A percentile compares a stretch with the other conserved stretches of the same genome.
Conservation (phyloP, 139 green algal species). For the Tetraselmis chui region DNA sequence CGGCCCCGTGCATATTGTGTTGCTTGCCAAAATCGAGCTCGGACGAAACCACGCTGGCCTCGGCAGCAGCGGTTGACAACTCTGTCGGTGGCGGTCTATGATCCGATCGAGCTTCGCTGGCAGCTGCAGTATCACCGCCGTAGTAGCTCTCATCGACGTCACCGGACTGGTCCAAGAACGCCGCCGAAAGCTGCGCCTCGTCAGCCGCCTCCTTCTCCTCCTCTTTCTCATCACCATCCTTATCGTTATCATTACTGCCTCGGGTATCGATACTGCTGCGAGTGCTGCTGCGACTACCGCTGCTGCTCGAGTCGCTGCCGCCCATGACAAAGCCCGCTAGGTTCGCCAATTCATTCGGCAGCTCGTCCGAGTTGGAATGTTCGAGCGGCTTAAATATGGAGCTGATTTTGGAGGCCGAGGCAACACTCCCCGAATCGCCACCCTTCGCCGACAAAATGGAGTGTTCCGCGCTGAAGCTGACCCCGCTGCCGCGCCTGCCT, state of each 20-base stretch:
- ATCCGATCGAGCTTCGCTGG: too few species aligned
- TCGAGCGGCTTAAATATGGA: background rate
- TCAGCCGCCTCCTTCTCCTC: background rate
- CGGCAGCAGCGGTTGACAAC: too few species aligned
- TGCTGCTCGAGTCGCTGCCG: background rate
- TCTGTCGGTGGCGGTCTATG: too few species aligned
- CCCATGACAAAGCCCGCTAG: background rate
- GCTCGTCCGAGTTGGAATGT: background rate
- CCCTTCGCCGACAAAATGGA: background rate
- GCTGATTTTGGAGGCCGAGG: background rate
- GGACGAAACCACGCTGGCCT: background rate
- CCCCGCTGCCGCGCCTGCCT: background rate
- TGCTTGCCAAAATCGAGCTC: background rate
- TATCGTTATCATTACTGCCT: too few species aligned
- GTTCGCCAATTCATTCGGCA: background rate
- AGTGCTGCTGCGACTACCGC: too few species aligned
- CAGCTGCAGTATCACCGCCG: too few species aligned
- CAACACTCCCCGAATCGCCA: background rate
- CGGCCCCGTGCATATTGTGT: background rate
- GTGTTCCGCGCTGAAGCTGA: background rate
- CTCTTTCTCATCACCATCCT: too few species aligned
- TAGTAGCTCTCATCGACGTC: too few species aligned
- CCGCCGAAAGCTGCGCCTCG: background rate
- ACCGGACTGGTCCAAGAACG: background rate
- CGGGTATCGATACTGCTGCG: too few species aligned